Conservation (phyloP, 768 basidiomycete species). For the Mycena leptocephala region DNA sequence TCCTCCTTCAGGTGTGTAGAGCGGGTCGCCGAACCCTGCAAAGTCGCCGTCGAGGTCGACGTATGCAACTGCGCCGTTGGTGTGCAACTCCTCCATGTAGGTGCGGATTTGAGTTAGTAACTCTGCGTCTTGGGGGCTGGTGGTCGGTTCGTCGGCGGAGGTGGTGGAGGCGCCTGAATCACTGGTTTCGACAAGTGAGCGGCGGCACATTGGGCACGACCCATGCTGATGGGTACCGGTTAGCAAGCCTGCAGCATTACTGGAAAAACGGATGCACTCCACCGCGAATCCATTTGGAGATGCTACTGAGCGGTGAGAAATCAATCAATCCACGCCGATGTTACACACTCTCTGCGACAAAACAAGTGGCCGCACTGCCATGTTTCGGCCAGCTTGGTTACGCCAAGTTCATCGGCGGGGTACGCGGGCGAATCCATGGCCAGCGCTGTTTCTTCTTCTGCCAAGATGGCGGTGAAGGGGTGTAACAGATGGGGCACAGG, state of each 20-base stretch:
- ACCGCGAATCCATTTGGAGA: conserved; percentile 74
- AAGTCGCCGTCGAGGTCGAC: conserved; percentile 38
- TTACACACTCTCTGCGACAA: conserved; percentile 81
- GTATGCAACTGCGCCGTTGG: conserved; percentile 28
- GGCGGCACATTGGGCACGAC: conserved; percentile 80
- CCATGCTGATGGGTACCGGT: conserved; percentile 59
- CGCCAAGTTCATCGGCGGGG: conserved; percentile 78
- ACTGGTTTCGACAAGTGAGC: conserved; percentile 53
- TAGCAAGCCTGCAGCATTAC: not conserved
- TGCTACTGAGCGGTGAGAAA: conserved; percentile 55
- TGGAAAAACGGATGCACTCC: conserved; percentile 60
- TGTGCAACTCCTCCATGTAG: conserved; percentile 29
- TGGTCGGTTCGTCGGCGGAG: conserved; percentile 23
- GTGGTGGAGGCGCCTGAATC: not conserved
- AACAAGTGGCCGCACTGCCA: conserved; percentile 81
- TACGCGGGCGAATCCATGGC: conserved; percentile 89
- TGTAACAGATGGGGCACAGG: conserved; percentile 84
- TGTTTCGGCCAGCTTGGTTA: conserved; percentile 71
- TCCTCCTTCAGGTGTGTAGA: conserved; percentile 25
- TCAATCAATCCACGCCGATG: conserved; percentile 10
- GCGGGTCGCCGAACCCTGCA: conserved; percentile 27
- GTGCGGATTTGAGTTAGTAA: conserved; percentile 24
- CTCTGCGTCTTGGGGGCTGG: conserved; percentile 15
- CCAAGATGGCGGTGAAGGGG: conserved; percentile 76
- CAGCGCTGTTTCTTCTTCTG: conserved; percentile 81